Conservation (phyloP, 345 rosid species). For the Populus deltoides region DNA sequence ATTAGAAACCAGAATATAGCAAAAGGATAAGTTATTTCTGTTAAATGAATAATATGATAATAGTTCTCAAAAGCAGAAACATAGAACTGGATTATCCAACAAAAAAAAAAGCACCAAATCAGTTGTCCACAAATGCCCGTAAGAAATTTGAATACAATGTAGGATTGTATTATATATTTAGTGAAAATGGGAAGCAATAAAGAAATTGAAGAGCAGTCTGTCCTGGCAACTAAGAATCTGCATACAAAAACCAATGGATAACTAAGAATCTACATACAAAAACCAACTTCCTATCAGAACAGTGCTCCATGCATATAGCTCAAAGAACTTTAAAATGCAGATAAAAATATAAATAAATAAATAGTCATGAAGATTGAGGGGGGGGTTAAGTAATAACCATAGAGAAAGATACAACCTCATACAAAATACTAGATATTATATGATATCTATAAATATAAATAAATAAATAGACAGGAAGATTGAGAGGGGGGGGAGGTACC, state of each 20-base stretch:
- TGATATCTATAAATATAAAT: background rate
- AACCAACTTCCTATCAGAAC: background rate
- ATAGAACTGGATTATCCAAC: background rate
- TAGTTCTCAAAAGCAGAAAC: background rate
- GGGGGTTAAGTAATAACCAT: background rate
- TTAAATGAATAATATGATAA: background rate
- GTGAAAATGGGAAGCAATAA: background rate
- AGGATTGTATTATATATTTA: background rate
- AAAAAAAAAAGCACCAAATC: background rate
- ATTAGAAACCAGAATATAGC: background rate
- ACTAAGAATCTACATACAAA: background rate
- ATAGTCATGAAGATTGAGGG: background rate
- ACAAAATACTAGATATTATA: background rate
- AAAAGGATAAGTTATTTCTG: background rate
- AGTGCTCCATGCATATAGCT: background rate
- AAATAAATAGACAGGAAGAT: background rate
- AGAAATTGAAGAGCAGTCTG: background rate
- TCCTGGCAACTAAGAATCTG: background rate
- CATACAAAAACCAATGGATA: background rate
- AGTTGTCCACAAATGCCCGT: background rate
- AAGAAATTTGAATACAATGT: background rate
- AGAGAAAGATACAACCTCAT: background rate
- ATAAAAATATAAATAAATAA: background rate
- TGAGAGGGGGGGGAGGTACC: conserved; percentile 34
- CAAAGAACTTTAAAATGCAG: background rate